Conservation (phyloP, 2,329 filamentous ascomycete genomes). For the Sporothrix pseudoabietina region DNA sequence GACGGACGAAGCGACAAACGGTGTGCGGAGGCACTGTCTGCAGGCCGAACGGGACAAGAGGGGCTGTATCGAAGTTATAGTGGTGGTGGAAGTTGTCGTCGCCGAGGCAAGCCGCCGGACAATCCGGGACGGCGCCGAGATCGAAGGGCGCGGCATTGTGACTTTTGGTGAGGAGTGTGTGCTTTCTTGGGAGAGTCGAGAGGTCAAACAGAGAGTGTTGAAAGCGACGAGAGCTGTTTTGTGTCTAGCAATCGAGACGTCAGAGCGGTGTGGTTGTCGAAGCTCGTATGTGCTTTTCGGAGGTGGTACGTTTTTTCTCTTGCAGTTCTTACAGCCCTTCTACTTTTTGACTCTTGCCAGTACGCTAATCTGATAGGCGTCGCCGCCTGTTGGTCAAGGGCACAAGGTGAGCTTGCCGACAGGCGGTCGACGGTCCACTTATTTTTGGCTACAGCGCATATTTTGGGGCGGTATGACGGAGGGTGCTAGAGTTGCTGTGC, state of each 20-base stretch:
- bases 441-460: not conserved
- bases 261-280: constrained; percentile 12
- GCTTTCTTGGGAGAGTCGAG: not conserved
- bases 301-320: constrained; percentile 12
- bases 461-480: constrained; percentile 2
- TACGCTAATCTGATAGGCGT: not conserved
- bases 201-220: too few relatives aligned
- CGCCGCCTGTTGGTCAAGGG: not conserved
- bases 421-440: not conserved
- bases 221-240: not conserved
- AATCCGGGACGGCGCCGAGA: constrained; percentile 7
- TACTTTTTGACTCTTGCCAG: not conserved
- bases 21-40: not conserved
- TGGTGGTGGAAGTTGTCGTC: not conserved
- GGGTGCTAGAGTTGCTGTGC: not conserved
- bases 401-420: not conserved
- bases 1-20: too few relatives aligned
- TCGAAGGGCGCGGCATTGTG: constrained; percentile 19
- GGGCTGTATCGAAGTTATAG: not conserved
- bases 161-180: not conserved
- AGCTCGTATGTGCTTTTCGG: constrained; percentile 13
- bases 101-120: constrained; percentile 16
- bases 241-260: not conserved
- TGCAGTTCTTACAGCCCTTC: not conserved
- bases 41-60: constrained; percentile 4